Evolutionary conservation across 75 land plant genomes (phyloP).

Genomic region (Isoetes taiwanensis): DNA sequence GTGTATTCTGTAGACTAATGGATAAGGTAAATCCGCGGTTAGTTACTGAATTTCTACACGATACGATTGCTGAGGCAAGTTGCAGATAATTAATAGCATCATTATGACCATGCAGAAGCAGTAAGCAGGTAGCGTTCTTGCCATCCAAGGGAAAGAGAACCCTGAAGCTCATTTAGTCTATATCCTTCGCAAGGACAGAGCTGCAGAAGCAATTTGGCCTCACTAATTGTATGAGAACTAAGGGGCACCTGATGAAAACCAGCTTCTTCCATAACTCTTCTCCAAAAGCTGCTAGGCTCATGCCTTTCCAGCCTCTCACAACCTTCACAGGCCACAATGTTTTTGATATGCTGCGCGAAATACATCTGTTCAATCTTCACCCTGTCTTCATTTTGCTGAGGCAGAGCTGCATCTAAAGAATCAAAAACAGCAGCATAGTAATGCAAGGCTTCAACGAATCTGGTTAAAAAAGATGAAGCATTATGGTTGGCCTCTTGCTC

Average conservation of each 20-base stretch:
- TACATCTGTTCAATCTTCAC: constrained; percentile 36
- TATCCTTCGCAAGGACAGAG: constrained; percentile 65
- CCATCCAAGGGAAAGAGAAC: constrained; percentile 59
- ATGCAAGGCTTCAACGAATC: constrained; percentile 46
- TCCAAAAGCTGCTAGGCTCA: constrained; percentile 46
- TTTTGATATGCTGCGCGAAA: constrained; percentile 33
- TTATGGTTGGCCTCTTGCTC: constrained; percentile 59
- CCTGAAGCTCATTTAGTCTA: constrained; percentile 33
- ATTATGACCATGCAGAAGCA: constrained; percentile 81
- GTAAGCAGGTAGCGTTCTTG: constrained; percentile 56
- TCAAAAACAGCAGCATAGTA: constrained; percentile 46
- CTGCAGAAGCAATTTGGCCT: constrained; percentile 43
- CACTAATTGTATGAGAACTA: constrained; percentile 49
- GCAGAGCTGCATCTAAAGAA: constrained; percentile 43
- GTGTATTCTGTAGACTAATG: no score
- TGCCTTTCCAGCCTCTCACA: constrained; percentile 34
- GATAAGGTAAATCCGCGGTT: no score
- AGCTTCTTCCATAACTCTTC: constrained; percentile 35
- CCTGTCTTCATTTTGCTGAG: constrained; percentile 29
- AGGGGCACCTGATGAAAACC: constrained; percentile 33
- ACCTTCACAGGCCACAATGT: constrained; percentile 47
- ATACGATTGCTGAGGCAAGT: no score
- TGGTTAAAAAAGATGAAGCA: constrained; percentile 35
- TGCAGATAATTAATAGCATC: no score
- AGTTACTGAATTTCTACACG: no score